Evolutionary conservation across 2,329 filamentous ascomycete species (phyloP).

Genomic region (Ophiocordyceps camponoti-floridani): DNA sequence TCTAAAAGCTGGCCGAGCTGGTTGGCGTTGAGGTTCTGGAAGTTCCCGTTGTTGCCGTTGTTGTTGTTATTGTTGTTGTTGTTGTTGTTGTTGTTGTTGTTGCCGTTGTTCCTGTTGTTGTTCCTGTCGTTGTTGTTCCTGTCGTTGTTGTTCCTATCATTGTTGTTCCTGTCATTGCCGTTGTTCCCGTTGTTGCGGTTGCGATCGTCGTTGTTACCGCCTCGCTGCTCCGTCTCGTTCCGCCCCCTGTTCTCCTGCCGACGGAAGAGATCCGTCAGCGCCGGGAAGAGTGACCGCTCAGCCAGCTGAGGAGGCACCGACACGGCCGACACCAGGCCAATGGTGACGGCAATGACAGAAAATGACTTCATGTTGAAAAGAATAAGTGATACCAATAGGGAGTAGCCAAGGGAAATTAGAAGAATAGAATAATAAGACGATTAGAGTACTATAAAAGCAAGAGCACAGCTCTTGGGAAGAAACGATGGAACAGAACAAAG

Average conservation of each 20-base stretch:
- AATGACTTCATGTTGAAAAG: conserved; percentile 10
- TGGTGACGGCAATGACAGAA: conserved; percentile 10
- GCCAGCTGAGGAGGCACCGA: conserved; percentile 8
- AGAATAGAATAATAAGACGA: conserved; percentile 1
- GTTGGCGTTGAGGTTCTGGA: conserved; percentile 1
- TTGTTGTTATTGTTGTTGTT: not conserved
- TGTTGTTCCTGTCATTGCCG: not conserved
- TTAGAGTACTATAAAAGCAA: not conserved
- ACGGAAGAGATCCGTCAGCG: conserved; percentile 1
- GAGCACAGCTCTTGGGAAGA: not conserved
- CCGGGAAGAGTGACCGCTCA: conserved; percentile 2
- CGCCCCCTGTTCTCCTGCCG: not conserved
- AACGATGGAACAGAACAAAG: not conserved
- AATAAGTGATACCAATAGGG: not conserved
- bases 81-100: not conserved
- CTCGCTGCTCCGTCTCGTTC: not conserved
- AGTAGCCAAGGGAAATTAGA: not conserved
- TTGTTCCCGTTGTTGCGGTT: not conserved
- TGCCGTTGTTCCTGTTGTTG: too few species aligned
- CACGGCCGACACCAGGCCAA: conserved; percentile 13
- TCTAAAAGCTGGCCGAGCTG: not conserved
- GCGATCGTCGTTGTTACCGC: too few species aligned
- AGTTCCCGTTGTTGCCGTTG: not conserved
- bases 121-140: too few species aligned
- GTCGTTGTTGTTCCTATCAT: too few species aligned